Percentiles rank a stretch among this genome's conserved stretches.
Evolutionary conservation across 2,329 filamentous ascomycete species (phyloP).

Genomic region (Paraphoma chrysanthemicola): DNA sequence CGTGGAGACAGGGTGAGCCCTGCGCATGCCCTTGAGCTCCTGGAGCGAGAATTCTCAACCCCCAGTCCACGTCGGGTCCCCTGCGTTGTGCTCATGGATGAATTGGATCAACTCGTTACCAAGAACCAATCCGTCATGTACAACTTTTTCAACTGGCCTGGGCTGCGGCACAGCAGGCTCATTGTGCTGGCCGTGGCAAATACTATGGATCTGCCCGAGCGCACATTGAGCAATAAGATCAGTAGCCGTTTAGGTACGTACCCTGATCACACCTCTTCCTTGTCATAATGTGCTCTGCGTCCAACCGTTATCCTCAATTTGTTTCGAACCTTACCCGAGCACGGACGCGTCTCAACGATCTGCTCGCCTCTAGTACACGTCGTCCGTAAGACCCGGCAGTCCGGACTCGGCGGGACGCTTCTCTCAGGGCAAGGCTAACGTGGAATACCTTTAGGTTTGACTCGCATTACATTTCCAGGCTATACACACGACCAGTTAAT

Average conservation of each 20-base stretch:
- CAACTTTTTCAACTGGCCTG: slow-evolving; percentile 99
- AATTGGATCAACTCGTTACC: slow-evolving; percentile 95
- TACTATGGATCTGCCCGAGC: slow-evolving; percentile 97
- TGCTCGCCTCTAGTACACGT: slow-evolving; percentile 23
- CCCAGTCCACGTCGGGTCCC: slow-evolving; percentile 90
- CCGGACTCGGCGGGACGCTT: slow-evolving; percentile 24
- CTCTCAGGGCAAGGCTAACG: slow-evolving; percentile 38
- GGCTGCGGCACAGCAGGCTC: slow-evolving; percentile 84
- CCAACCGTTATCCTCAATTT: slow-evolving; percentile 16
- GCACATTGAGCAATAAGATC: slow-evolving; percentile 98
- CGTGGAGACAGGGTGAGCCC: slow-evolving; percentile 93
- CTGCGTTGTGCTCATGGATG: slow-evolving; percentile 97
- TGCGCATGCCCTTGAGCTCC: slow-evolving; percentile 85
- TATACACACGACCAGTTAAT: slow-evolving; percentile 98
- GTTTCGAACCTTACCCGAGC: slow-evolving; percentile 21
- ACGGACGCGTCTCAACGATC: slow-evolving; percentile 19
- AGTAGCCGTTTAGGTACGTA: slow-evolving; percentile 71
- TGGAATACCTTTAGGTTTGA: slow-evolving; percentile 64
- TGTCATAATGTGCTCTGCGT: slow-evolving; percentile 8
- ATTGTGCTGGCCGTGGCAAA: slow-evolving; percentile 98
- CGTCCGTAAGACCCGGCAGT: slow-evolving; percentile 19
- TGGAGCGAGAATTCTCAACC: slow-evolving; percentile 91
- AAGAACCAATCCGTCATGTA: slow-evolving; percentile 99
- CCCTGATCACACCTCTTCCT: slow-evolving; percentile 22
- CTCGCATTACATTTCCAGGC: slow-evolving; percentile 93